Evolutionary conservation across 2,329 filamentous ascomycete genomes (phyloP), one percentile per base, ranked within the genome.

Genomic region (Penicillium vulpinum): DNA sequence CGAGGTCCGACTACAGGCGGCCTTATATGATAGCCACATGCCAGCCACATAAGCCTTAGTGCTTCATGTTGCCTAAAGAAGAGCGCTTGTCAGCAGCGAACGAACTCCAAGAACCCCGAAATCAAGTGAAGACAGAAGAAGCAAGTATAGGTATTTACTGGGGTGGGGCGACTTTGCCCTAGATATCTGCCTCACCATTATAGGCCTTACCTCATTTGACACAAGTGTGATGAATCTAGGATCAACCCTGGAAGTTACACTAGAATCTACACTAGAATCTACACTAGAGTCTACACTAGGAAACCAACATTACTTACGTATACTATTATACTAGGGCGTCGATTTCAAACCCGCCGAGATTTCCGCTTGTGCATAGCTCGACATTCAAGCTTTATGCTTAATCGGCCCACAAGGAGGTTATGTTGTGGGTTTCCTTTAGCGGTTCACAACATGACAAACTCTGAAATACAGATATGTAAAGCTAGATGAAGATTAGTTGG

Each of bases 321-420:
- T 31, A 26, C 15, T 51, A 51, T 36, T 11, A 16, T 43, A 43
- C 24, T 43, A 39, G 39, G 31, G 47, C n/a, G 24, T 54, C 26
- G 7, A 43, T 48, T 31, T 44, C 38, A 43, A 29, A 46, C 13
- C 48, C 13, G 48, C 26, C 36, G 35, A 53, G 51, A 46, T 24
- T 21, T 45, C 51, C 55, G 36, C 44, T 59, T 48, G 58, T 51
- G 57, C 48, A 24, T 54, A 36, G 46, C 28, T 51, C 41, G 56
- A 58, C 16, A 41, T 54, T 57, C 53, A 51, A 62, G 43, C 31
- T 58, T 65, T 62, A 64, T 59, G 57, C 61, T 64, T 62, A 60
- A 59, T 46, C 36, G 57, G 52, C 54, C 61, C 48, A 59, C 57
- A 41, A 28, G 1, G 56, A 63, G 57, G 57, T 41, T 55, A 44